phyloP scores from a whole-genome alignment of 352 stramenopile species.

The Phytophthora cactorum region DNA sequence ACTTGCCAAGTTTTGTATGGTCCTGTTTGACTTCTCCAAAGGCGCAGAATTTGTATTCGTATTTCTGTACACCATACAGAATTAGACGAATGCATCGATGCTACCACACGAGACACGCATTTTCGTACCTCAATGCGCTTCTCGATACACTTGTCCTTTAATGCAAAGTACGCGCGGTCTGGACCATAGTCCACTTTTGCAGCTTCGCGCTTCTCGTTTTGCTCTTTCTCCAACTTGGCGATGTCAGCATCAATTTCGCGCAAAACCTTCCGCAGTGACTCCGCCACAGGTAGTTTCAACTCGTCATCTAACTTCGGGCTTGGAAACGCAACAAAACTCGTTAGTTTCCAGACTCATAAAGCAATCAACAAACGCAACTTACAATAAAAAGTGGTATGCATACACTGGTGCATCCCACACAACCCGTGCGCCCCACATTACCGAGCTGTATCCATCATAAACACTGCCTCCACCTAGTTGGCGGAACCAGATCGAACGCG shows the following conservation, averaged over 20 bases:
- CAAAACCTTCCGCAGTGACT: conserved; percentile 71
- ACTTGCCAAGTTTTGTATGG: conserved; percentile 76
- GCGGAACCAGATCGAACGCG: conserved; percentile 58
- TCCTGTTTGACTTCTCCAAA: conserved; percentile 88
- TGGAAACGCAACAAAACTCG: conserved; percentile 7
- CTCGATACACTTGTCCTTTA: conserved; percentile 82
- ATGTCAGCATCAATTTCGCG: conserved; percentile 75
- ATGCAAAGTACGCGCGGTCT: conserved; percentile 69
- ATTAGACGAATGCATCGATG: neutral
- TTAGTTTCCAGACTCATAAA: neutral
- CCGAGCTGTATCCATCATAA: conserved; percentile 50
- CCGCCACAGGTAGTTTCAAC: conserved; percentile 60
- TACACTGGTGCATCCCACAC: conserved; percentile 77
- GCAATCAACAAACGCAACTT: conserved; percentile 23
- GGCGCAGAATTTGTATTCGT: conserved; percentile 89
- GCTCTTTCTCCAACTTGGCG: conserved; percentile 55
- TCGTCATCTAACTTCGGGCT: conserved; percentile 69
- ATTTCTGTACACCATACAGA: conserved; percentile 54
- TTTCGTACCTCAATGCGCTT: conserved; percentile 72
- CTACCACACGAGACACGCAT: neutral
- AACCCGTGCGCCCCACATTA: conserved; percentile 56
- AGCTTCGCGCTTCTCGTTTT: conserved; percentile 46
- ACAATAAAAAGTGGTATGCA: conserved; percentile 82
- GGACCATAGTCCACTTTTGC: conserved; percentile 70
- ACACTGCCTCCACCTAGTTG: conserved; percentile 61